Conservation (phyloP, 305 asterid genomes). For the Fraxinus angustifolia region DNA sequence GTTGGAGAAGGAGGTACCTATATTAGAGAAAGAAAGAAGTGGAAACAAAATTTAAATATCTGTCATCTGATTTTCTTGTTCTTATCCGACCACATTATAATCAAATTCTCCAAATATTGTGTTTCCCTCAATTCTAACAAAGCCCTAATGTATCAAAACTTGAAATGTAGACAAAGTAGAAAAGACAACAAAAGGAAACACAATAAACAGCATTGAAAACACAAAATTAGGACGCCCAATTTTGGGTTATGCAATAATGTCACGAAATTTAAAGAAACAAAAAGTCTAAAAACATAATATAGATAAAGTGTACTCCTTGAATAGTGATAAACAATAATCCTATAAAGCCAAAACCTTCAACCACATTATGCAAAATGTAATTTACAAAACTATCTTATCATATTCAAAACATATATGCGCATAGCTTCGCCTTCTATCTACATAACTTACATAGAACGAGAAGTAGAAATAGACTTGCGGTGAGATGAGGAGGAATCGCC, state of each 20-base stretch:
- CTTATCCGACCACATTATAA: background rate
- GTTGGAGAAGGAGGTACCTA: background rate
- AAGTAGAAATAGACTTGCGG: conserved; percentile 7
- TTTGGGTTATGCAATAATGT: background rate
- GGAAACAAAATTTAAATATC: background rate
- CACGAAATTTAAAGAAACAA: background rate
- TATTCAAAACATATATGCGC: background rate
- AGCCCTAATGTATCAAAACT: background rate
- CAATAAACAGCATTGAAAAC: background rate
- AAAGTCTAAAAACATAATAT: background rate
- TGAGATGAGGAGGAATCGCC: background rate
- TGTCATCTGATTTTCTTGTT: background rate
- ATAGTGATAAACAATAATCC: background rate
- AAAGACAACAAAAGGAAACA: background rate
- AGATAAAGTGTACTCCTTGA: background rate
- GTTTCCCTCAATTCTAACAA: background rate
- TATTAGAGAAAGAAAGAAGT: background rate
- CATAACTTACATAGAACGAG: conserved; percentile 12
- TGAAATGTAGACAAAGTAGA: background rate
- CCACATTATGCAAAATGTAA: background rate
- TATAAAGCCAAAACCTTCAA: background rate
- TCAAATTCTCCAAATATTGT: background rate
- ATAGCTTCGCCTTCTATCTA: background rate
- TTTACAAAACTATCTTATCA: background rate
- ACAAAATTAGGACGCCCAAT: background rate